Conservation (phyloP, 106 monocot species). For the Narthecium ossifragum region DNA sequence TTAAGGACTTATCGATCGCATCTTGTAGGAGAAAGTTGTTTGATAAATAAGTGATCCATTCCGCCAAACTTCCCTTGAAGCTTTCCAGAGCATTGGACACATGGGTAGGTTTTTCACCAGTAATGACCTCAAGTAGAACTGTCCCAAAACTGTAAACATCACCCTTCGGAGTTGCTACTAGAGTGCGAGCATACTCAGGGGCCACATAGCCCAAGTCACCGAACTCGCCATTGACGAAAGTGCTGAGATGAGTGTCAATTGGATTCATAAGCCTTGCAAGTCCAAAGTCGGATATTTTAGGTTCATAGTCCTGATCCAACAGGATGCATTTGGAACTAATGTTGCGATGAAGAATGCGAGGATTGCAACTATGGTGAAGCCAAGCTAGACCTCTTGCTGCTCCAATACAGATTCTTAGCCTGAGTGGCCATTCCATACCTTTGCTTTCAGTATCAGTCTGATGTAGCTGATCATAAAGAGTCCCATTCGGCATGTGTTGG, state of each 20-base stretch:
- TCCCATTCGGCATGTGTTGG: slow-evolving; percentile 60
- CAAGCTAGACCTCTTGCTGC: slow-evolving; percentile 80
- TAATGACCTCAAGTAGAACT: slow-evolving; percentile 69
- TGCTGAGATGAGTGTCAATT: slow-evolving; percentile 86
- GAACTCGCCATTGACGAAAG: slow-evolving; percentile 88
- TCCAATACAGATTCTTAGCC: slow-evolving; percentile 71
- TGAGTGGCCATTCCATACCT: slow-evolving; percentile 53
- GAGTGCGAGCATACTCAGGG: slow-evolving; percentile 71
- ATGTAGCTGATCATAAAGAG: slow-evolving; percentile 59
- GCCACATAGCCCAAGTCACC: slow-evolving; percentile 90
- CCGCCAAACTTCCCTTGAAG: slow-evolving; percentile 81
- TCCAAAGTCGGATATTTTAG: slow-evolving; percentile 88
- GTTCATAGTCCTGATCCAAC: slow-evolving; percentile 72
- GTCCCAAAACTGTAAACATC: slow-evolving; percentile 83
- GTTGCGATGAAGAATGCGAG: slow-evolving; percentile 85
- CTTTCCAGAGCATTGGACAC: slow-evolving; percentile 57
- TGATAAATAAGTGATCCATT: slow-evolving; percentile 71
- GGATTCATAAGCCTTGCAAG: slow-evolving; percentile 91
- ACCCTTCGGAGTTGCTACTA: slow-evolving; percentile 75
- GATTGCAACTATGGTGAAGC: slow-evolving; percentile 93
- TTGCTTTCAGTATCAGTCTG: slow-evolving; percentile 7
- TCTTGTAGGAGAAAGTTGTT: slow-evolving; percentile 59
- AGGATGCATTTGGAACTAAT: slow-evolving; percentile 90
- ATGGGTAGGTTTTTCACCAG: slow-evolving; percentile 70
- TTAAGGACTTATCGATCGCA: slow-evolving; percentile 55